Evolutionary conservation across 805 yeast genomes (phyloP).

Genomic region (Suhomyces kilbournensis): DNA sequence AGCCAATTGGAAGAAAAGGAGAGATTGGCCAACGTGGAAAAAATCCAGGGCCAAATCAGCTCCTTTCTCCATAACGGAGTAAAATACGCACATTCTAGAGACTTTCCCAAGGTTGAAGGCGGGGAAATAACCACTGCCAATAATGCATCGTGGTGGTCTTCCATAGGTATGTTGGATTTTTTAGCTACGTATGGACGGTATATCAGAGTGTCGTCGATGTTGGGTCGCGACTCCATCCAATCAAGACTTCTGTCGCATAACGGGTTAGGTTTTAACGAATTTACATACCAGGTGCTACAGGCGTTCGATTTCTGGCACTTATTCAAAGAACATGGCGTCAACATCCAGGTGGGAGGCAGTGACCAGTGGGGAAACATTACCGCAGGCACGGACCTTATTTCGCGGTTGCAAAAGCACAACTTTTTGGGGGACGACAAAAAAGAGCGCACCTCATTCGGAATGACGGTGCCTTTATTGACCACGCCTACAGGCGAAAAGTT

Average conservation of each 20-base stretch:
- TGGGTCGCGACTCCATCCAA: slow-evolving; percentile 83
- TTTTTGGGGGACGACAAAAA: slow-evolving; percentile 1
- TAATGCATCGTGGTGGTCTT: slow-evolving; percentile 85
- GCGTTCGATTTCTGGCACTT: slow-evolving; percentile 92
- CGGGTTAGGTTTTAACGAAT: slow-evolving; percentile 92
- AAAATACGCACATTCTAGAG: slow-evolving; percentile 56
- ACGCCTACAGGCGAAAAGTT: slow-evolving; percentile 89
- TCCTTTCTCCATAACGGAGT: slow-evolving; percentile 60
- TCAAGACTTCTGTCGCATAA: slow-evolving; percentile 62
- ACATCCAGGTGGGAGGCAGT: slow-evolving; percentile 88
- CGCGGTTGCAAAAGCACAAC: slow-evolving; percentile 43
- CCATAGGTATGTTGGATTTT: slow-evolving; percentile 72
- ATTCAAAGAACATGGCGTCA: slow-evolving; percentile 54
- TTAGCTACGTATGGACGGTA: slow-evolving; percentile 71
- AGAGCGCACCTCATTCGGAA: slow-evolving; percentile 46
- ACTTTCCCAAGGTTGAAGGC: slow-evolving; percentile 25
- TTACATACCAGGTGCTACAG: slow-evolving; percentile 87
- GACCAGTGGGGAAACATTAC: slow-evolving; percentile 99
- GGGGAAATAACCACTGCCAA: slow-evolving; percentile 51
- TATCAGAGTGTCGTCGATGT: slow-evolving; percentile 82
- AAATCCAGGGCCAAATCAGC: slow-evolving; percentile 61
- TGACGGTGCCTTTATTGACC: slow-evolving; percentile 87
- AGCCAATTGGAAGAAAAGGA: slow-evolving; percentile 49
- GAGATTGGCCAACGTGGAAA: slow-evolving; percentile 53
- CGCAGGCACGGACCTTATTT: slow-evolving; percentile 87